Conservation (phyloP, 2,329 filamentous ascomycete species). For the Lachnellula occidentalis region DNA sequence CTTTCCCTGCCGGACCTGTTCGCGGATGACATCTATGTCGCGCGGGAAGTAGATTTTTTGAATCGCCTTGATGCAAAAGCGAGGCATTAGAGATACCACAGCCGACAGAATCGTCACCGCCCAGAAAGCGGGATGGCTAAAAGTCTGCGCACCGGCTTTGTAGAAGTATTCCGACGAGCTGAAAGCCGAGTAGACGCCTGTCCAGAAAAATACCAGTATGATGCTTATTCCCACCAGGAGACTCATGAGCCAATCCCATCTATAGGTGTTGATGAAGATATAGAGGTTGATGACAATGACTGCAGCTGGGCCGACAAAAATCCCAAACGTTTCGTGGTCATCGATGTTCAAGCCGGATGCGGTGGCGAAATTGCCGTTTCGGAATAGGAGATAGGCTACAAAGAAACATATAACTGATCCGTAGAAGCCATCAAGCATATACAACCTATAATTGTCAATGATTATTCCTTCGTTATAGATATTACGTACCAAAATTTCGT, state of each 20-base stretch:
- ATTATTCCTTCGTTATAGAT: constrained; percentile 13
- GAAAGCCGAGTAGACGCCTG: constrained; percentile 66
- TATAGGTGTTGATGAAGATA: constrained; percentile 91
- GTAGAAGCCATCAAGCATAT: constrained; percentile 93
- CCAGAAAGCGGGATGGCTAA: constrained; percentile 82
- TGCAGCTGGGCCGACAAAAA: constrained; percentile 78
- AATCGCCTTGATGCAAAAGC: constrained; percentile 77
- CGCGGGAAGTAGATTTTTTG: constrained; percentile 93
- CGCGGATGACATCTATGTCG: constrained; percentile 92
- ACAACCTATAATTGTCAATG: constrained; percentile 54
- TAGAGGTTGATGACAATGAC: constrained; percentile 90
- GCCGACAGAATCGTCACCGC: constrained; percentile 72
- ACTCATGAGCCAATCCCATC: constrained; percentile 95
- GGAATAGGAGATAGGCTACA: constrained; percentile 79
- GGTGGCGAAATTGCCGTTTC: constrained; percentile 61
- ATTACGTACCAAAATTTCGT: constrained; percentile 82
- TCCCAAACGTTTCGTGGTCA: constrained; percentile 78
- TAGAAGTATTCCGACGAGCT: constrained; percentile 63
- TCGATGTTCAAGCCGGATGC: constrained; percentile 68
- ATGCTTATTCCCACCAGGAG: constrained; percentile 77
- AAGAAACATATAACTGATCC: constrained; percentile 93
- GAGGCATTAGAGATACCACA: constrained; percentile 76
- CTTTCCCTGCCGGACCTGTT: constrained; percentile 78
- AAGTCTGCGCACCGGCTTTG: constrained; percentile 71
- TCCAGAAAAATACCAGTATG: constrained; percentile 91